These are phyloP conservation scores for Akanthomyces muscarius DNA, from an alignment of 2,329 filamentous ascomycete genomes.

Conservation along the genomic window DNA sequence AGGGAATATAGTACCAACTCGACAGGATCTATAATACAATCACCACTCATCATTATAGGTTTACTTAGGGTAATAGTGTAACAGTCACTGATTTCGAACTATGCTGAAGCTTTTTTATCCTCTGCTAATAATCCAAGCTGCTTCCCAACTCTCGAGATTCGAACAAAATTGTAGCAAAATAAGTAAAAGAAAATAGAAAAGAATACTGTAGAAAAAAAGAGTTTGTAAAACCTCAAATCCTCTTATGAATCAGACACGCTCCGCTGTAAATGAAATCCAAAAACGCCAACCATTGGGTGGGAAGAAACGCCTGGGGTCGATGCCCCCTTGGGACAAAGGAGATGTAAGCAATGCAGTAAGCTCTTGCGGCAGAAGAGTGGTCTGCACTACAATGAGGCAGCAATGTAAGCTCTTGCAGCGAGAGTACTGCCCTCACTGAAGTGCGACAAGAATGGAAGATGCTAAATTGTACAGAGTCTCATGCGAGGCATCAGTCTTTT, in stretches of 20 bases:
- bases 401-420: background rate
- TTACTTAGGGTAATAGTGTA: background rate
- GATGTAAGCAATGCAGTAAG: background rate
- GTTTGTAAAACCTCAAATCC: background rate
- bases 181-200: background rate
- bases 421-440: background rate
- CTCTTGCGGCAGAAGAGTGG: background rate
- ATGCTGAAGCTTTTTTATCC: background rate
- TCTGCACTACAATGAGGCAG: background rate
- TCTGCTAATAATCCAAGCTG: background rate
- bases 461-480: constrained; percentile 2
- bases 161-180: constrained; percentile 15
- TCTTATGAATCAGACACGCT: background rate
- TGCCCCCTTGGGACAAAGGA: background rate
- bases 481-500: background rate
- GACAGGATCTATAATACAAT: no score
- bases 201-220: background rate
- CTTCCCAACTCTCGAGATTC: background rate
- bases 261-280: background rate
- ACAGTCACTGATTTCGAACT: background rate
- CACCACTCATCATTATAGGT: no score
- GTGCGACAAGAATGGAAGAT: background rate
- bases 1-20: no score
- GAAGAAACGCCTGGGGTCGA: background rate
- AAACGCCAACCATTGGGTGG: background rate